Percentiles rank a stretch among this genome's conserved stretches.
phyloP scores from a whole-genome alignment of 2,329 filamentous ascomycete genomes.

The Rutstroemia sydowiana region DNA sequence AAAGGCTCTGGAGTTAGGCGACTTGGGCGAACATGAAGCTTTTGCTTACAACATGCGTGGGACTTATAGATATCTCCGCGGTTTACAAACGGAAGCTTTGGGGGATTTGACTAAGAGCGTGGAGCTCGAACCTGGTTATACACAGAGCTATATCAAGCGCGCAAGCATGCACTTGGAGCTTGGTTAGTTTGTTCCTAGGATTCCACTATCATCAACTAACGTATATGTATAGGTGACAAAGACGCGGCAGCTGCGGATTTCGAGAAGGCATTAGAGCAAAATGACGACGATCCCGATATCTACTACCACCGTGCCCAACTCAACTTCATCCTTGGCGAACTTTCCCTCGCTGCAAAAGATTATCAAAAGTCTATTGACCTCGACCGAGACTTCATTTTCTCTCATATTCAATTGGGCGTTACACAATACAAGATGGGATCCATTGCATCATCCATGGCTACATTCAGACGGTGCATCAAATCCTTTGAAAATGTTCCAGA shows the following conservation, averaged over 20 bases:
- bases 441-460: slow-evolving; percentile 95
- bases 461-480: slow-evolving; percentile 95
- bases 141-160: slow-evolving; percentile 97
- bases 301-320: slow-evolving; percentile 98
- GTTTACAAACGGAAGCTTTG: slow-evolving; percentile 77
- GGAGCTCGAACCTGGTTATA: slow-evolving; percentile 77
- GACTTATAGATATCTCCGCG: slow-evolving; percentile 88
- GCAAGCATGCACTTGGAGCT: slow-evolving; percentile 97
- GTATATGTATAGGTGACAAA: slow-evolving; percentile 56
- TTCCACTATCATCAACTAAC: slow-evolving; percentile 26
- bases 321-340: slow-evolving; percentile 95
- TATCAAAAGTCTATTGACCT: slow-evolving; percentile 99
- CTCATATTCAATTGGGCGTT: slow-evolving; percentile 96
- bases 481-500: slow-evolving; percentile 95
- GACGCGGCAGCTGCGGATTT: slow-evolving; percentile 87
- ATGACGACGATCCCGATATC: slow-evolving; percentile 87
- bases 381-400: slow-evolving; percentile 95
- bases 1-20: slow-evolving; percentile 74
- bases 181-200: slow-evolving; percentile 44
- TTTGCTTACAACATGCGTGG: slow-evolving; percentile 95
- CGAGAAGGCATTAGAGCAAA: slow-evolving; percentile 73
- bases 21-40: slow-evolving; percentile 75
- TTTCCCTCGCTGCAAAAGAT: slow-evolving; percentile 89
- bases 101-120: slow-evolving; percentile 87
- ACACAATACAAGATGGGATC: slow-evolving; percentile 99